These are phyloP conservation scores for Salinomyces thailandicus DNA, from an alignment of 2,329 filamentous ascomycete species.

Conservation along the genomic window DNA sequence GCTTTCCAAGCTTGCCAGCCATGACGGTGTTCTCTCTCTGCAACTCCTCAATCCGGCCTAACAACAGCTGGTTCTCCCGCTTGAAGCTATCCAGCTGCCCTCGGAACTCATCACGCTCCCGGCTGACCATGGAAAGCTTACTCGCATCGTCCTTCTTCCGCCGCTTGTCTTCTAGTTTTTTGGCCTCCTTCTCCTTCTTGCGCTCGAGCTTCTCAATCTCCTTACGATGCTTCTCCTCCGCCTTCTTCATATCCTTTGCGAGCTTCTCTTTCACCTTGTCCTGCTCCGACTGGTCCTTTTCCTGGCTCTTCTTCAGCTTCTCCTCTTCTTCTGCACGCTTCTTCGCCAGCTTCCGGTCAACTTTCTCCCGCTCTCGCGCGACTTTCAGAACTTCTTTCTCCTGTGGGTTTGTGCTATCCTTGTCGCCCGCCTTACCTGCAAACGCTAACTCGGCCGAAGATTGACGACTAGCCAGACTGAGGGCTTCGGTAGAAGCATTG, in stretches of 20 bases:
- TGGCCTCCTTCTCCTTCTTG: slow-evolving; percentile 25
- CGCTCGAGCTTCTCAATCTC: slow-evolving; percentile 49
- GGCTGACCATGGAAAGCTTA: slow-evolving; percentile 36
- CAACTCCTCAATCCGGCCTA: slow-evolving; percentile 43
- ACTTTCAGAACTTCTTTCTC: slow-evolving; percentile 59
- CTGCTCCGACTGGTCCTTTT: slow-evolving; percentile 31
- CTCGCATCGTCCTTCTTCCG: slow-evolving; percentile 39
- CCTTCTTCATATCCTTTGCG: slow-evolving; percentile 51
- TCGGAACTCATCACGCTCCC: slow-evolving; percentile 39
- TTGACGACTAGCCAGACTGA: slow-evolving; percentile 15
- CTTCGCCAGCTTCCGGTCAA: slow-evolving; percentile 53
- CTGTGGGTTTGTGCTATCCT: slow-evolving; percentile 24
- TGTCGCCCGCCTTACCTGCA: slow-evolving; percentile 5
- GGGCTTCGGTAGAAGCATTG: slow-evolving; percentile 12
- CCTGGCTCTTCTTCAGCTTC: slow-evolving; percentile 29
- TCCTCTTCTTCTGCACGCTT: slow-evolving; percentile 43
- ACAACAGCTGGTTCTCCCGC: slow-evolving; percentile 40
- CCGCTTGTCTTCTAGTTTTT: slow-evolving; percentile 36
- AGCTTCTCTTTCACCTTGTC: slow-evolving; percentile 59
- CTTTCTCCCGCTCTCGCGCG: slow-evolving; percentile 48
- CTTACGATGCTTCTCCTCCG: slow-evolving; percentile 52
- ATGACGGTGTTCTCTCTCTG: slow-evolving; percentile 49
- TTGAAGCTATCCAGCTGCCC: slow-evolving; percentile 37
- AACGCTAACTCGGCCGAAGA: slow-evolving; percentile 7
- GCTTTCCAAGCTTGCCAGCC: slow-evolving; percentile 31